phyloP scores from a whole-genome alignment of 192 early-diverging fungal genomes.

The Lobulomyces angularis region DNA sequence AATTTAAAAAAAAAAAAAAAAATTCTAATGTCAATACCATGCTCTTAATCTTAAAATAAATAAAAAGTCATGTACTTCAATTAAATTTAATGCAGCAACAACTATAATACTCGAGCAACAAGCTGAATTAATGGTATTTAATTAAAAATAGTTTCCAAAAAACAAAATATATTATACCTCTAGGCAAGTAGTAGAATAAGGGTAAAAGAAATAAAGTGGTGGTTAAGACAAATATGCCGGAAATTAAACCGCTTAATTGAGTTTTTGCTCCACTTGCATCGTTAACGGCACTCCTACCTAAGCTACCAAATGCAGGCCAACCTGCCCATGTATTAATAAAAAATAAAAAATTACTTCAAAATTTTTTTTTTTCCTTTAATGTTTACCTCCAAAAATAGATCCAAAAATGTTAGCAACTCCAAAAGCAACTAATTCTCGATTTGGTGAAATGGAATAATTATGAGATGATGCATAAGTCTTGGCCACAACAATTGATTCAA shows the following conservation, averaged over 20 bases:
- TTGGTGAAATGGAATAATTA: constrained; percentile 85
- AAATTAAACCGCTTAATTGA: constrained; percentile 77
- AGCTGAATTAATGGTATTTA: no score
- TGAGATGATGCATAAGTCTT: constrained; percentile 85
- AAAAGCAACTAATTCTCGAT: constrained; percentile 92
- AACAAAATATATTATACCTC: no score
- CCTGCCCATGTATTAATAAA: no score
- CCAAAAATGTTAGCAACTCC: constrained; percentile 80
- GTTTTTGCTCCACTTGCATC: constrained; percentile 83
- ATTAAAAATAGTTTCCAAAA: constrained; percentile 63
- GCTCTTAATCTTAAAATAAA: constrained; percentile 32
- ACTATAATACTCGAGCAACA: constrained; percentile 40
- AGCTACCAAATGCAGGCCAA: constrained; percentile 76
- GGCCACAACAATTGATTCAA: constrained; percentile 89
- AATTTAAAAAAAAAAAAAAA: no score
- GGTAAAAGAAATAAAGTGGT: constrained; percentile 75
- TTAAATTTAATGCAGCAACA: constrained; percentile 34
- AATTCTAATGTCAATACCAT: no score
- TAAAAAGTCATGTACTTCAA: constrained; percentile 37
- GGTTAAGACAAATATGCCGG: constrained; percentile 60
- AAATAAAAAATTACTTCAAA: no score
- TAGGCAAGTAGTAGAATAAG: constrained; percentile 71
- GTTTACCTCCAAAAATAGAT: constrained; percentile 62
- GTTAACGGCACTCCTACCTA: constrained; percentile 86
- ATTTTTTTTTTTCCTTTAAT: no score